Percentiles rank a stretch among this genome's conserved stretches.
Evolutionary conservation across 352 stramenopile genomes (phyloP).

Genomic region (Pythium monospermum): DNA sequence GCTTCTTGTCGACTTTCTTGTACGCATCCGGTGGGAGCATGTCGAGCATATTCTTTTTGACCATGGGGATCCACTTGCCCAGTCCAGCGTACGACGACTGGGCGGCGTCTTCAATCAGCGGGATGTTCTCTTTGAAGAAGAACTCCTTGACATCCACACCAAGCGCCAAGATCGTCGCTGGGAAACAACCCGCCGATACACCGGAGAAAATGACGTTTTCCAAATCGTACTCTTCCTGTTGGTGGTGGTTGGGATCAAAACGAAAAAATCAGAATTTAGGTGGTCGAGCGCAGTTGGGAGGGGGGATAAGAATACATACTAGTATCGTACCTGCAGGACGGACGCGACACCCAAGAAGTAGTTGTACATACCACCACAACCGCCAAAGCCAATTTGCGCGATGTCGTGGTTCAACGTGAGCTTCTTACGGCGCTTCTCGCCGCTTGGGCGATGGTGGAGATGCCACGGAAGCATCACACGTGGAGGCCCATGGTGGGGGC

Average conservation of each 20-base stretch:
- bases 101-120: conserved; percentile 60
- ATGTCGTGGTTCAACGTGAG: conserved; percentile 54
- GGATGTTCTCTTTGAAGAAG: conserved; percentile 80
- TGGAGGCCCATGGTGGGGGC: conserved; percentile 12
- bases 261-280: not conserved
- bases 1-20: conserved; percentile 46
- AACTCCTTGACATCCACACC: conserved; percentile 72
- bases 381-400: conserved; percentile 74
- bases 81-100: conserved; percentile 50
- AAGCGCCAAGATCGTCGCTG: conserved; percentile 54
- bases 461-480: conserved; percentile 25
- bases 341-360: conserved; percentile 79
- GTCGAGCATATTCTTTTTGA: conserved; percentile 55
- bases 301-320: not conserved
- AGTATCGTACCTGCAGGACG: conserved; percentile 41
- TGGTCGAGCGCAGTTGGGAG: too few species aligned
- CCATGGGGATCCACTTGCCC: conserved; percentile 77
- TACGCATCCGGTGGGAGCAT: conserved; percentile 66
- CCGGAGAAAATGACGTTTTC: conserved; percentile 70
- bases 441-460: conserved; percentile 22
- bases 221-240: conserved; percentile 70
- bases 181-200: conserved; percentile 72
- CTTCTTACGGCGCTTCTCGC: conserved; percentile 31
- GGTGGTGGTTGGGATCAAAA: not conserved
- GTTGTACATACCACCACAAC: conserved; percentile 85